Percentiles rank a stretch among this genome's conserved stretches.
phyloP scores from a whole-genome alignment of 345 rosid species.

The Pseudoturritis turrita region DNA sequence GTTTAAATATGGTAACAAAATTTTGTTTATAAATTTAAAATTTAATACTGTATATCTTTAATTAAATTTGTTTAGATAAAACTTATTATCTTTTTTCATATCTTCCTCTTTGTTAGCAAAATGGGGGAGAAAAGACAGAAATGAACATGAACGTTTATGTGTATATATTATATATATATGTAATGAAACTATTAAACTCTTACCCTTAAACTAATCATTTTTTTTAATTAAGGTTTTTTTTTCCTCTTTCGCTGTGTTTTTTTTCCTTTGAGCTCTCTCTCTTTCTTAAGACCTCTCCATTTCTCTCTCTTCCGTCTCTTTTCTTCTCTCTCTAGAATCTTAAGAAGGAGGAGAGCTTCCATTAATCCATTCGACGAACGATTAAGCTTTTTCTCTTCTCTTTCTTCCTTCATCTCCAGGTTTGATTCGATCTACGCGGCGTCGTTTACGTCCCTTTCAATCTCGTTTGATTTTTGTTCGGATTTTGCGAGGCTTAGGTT shows the following conservation, averaged over 20 bases:
- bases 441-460: constrained; percentile 6
- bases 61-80: too few species aligned
- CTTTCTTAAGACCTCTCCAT: constrained; percentile 28
- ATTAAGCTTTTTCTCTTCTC: constrained; percentile 26
- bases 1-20: too few species aligned
- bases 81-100: neutral
- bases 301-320: constrained; percentile 35
- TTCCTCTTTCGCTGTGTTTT: constrained; percentile 16
- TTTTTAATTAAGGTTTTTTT: constrained; percentile 26
- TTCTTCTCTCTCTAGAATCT: constrained; percentile 45
- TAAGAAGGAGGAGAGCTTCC: constrained; percentile 27
- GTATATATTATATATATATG: neutral
- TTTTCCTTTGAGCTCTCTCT: constrained; percentile 5
- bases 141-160: neutral
- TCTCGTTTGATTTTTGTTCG: neutral
- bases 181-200: constrained; percentile 1
- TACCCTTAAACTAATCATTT: neutral
- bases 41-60: too few species aligned
- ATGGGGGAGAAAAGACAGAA: neutral
- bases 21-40: too few species aligned
- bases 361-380: constrained; percentile 31
- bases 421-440: constrained; percentile 46
- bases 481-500: constrained; percentile 31
- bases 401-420: constrained; percentile 30
- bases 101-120: neutral